Conservation (phyloP, 2,329 filamentous ascomycete genomes). For the Epichloe baconii region DNA sequence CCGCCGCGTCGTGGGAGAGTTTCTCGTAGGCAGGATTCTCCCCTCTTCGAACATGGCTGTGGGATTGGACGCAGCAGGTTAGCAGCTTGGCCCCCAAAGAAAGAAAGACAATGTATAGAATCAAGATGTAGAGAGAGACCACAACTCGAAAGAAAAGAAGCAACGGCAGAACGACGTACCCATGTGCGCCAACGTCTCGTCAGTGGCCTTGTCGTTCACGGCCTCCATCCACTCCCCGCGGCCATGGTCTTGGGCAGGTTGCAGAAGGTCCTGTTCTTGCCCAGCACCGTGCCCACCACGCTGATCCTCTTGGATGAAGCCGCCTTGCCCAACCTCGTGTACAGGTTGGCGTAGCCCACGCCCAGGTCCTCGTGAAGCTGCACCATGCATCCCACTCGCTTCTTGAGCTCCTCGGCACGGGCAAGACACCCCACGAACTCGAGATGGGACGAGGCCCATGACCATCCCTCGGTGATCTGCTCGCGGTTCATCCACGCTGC, state of each 20-base stretch:
- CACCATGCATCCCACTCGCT: slow-evolving; percentile 57
- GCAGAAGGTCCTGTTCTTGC: slow-evolving; percentile 75
- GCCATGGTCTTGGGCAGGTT: slow-evolving; percentile 52
- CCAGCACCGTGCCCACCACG: slow-evolving; percentile 46
- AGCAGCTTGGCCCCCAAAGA: neutral
- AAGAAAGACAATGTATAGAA: neutral
- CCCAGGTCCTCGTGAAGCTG: slow-evolving; percentile 49
- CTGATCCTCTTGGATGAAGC: slow-evolving; percentile 40
- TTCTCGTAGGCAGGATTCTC: slow-evolving; percentile 61
- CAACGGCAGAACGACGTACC: slow-evolving; percentile 25
- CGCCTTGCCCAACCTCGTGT: slow-evolving; percentile 66
- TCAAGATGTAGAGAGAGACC: neutral
- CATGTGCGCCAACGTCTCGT: slow-evolving; percentile 75
- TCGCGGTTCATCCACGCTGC: slow-evolving; percentile 80
- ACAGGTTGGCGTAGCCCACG: slow-evolving; percentile 75
- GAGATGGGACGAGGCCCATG: slow-evolving; percentile 80
- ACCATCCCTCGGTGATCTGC: slow-evolving; percentile 60
- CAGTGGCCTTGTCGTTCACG: slow-evolving; percentile 64
- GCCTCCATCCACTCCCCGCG: slow-evolving; percentile 51
- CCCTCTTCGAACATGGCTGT: slow-evolving; percentile 59
- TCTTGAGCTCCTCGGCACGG: slow-evolving; percentile 67
- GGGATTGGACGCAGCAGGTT: slow-evolving; percentile 1
- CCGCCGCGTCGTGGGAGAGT: slow-evolving; percentile 52
- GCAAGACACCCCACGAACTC: slow-evolving; percentile 87
- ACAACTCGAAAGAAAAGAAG: slow-evolving; percentile 7